Conservation (phyloP, 2,329 filamentous ascomycete genomes). For the Colletotrichum neosansevieriae region DNA sequence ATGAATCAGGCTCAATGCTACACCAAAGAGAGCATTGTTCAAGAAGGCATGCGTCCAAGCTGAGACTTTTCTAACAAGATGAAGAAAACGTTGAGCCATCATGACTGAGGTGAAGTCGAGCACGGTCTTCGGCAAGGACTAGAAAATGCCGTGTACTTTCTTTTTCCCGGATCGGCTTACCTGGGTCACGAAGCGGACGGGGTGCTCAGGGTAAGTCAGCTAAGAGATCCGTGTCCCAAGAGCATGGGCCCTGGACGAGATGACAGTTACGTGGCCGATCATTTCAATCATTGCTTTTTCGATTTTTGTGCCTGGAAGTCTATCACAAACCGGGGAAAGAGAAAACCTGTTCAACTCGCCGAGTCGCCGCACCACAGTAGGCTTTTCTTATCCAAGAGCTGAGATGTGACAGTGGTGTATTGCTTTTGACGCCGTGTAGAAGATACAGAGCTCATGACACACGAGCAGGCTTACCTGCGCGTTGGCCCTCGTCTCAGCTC, state of each 20-base stretch:
- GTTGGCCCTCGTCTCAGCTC: no score
- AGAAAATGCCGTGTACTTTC: neutral
- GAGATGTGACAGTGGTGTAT: neutral
- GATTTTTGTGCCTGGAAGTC: neutral
- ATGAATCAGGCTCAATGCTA: neutral
- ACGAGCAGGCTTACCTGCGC: neutral
- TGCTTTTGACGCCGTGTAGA: neutral
- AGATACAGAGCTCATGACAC: neutral
- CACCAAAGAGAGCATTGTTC: neutral
- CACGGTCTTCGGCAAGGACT: conserved; percentile 8
- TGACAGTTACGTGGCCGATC: conserved; percentile 19
- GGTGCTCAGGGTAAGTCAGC: conserved; percentile 1
- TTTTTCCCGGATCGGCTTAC: conserved; percentile 4
- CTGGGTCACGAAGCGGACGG: neutral
- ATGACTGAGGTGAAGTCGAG: neutral
- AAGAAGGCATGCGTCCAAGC: conserved; percentile 15
- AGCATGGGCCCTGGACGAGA: conserved; percentile 13
- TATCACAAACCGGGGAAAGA: conserved; percentile 10
- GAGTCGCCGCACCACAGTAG: neutral
- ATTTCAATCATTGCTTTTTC: neutral
- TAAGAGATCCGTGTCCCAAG: conserved; percentile 23
- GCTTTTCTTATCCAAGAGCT: conserved; percentile 6
- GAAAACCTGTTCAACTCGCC: conserved; percentile 8
- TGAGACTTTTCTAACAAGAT: conserved; percentile 16
- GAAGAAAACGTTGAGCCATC: conserved; percentile 9